Base-by-base conservation (phyloP, 352 stramenopile genomes). In the Globisporangium paroecandrum region DNA sequence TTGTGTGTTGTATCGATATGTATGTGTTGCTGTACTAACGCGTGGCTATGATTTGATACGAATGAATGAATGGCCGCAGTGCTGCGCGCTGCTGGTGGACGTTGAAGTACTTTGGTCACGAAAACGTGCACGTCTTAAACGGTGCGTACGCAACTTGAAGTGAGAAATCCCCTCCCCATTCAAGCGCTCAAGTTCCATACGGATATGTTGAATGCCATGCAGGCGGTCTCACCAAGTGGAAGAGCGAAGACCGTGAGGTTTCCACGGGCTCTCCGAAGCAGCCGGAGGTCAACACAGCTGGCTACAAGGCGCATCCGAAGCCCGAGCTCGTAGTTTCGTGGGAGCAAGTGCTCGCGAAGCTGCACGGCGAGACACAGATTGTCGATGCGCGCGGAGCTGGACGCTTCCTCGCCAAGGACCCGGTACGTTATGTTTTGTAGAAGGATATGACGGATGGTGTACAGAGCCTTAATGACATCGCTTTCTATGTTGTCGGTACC, bases 91-190 rank as follows among this genome's bases (percentile, higher is more conserved):
- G 83, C 70, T 97, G 88, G 89, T 96, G 86, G 83, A 97, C 85
- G 65, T 94, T 98, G 70, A 93, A 94, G 69, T 89, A 82, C 64
- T 97, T 97, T 76, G 91, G 91, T 4, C 88, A 97, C 64, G 71
- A 92, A 36, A 81, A 84, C 22, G 91, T 97, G 9, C 81, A 95
- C 67, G 87, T 98, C 32, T 71, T 98, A 34, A 89, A 98, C 58
- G 93, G 90, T 89, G 38, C 34, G 27, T 41, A 9, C 18, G 43
- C 43, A 12, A 49, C 15, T 49, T 49, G 41, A 49, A 49, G 4
- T 49, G 4, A n/a, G 41, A 49, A 49, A 49, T 4, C 4, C 41
- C 41, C 41, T 49, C 41, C 3, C 41, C 15, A 49, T 22, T n/a
- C 15, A 49, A 49, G 41, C 15, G 18, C 15, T 49, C 43, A 49